Evolutionary conservation across 805 yeast genomes (phyloP).

Genomic region (Starmerella bombi): DNA sequence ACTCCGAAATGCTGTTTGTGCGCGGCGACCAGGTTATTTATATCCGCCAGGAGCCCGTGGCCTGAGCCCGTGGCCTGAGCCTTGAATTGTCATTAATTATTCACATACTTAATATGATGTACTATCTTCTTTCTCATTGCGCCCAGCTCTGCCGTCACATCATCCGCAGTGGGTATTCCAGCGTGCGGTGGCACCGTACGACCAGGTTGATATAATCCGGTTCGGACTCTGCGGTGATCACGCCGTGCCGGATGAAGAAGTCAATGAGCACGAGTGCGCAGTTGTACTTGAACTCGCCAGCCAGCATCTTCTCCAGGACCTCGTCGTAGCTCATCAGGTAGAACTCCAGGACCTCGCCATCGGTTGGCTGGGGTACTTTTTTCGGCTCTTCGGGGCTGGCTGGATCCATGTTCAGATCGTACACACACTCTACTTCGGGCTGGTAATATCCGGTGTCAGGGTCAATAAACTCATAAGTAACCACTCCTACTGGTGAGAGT

Average conservation of each 20-base stretch:
- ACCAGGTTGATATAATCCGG: constrained; percentile 50
- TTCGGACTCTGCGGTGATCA: constrained; percentile 51
- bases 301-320: constrained; percentile 36
- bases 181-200: constrained; percentile 46
- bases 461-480: constrained; percentile 42
- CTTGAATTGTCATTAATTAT: too few relatives aligned
- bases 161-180: constrained; percentile 50
- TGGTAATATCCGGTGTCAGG: constrained; percentile 50
- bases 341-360: constrained; percentile 68
- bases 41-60: constrained; percentile 28
- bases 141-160: too few relatives aligned
- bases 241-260: constrained; percentile 77
- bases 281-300: constrained; percentile 74
- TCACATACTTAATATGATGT: too few relatives aligned
- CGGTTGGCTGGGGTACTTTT: constrained; percentile 44
- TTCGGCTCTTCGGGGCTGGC: constrained; percentile 23
- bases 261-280: constrained; percentile 71
- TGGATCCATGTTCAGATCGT: constrained; percentile 45
- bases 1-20: constrained; percentile 78
- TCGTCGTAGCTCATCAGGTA: constrained; percentile 47
- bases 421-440: constrained; percentile 77
- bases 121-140: too few relatives aligned
- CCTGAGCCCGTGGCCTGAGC: too few relatives aligned
- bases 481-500: constrained; percentile 44
- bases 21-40: constrained; percentile 96